Percentiles rank a stretch among this genome's conserved stretches.
phyloP scores from a whole-genome alignment of 2,329 filamentous ascomycete genomes.

The Purpureocillium lavendulum region DNA sequence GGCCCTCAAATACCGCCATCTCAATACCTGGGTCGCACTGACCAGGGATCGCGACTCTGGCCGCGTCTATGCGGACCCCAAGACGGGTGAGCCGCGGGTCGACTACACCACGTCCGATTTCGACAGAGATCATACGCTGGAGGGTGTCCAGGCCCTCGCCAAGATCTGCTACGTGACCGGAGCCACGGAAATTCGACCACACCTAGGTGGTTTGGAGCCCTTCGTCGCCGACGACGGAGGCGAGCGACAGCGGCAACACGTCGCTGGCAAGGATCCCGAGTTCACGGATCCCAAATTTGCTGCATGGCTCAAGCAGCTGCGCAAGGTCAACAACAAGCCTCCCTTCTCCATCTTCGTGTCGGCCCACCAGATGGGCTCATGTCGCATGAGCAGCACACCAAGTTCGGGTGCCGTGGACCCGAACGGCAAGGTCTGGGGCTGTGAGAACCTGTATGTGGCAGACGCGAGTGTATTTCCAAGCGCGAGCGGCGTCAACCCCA shows the following conservation, averaged over 20 bases:
- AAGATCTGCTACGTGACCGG: conserved; percentile 74
- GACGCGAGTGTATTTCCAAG: conserved; percentile 71
- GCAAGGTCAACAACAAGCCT: conserved; percentile 38
- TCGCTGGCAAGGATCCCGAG: conserved; percentile 25
- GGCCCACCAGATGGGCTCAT: conserved; percentile 79
- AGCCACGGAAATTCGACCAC: conserved; percentile 69
- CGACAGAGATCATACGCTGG: conserved; percentile 63
- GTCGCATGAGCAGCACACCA: conserved; percentile 55
- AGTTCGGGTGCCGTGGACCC: conserved; percentile 50
- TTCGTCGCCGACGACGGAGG: conserved; percentile 39
- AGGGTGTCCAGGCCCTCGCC: conserved; percentile 62
- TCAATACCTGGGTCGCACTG: conserved; percentile 65
- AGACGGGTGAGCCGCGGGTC: conserved; percentile 55
- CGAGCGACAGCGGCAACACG: conserved; percentile 11
- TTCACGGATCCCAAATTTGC: conserved; percentile 52
- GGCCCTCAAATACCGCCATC: conserved; percentile 58
- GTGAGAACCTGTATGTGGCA: conserved; percentile 56
- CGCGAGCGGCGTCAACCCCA: conserved; percentile 73
- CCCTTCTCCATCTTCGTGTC: conserved; percentile 50
- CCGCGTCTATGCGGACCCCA: conserved; percentile 62
- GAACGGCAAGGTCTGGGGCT: conserved; percentile 56
- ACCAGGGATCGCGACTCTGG: conserved; percentile 70
- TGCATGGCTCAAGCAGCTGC: conserved; percentile 48
- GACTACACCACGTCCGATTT: conserved; percentile 63
- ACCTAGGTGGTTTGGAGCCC: conserved; percentile 51